A percentile compares a stretch with the other conserved stretches of the same genome.
These are phyloP conservation scores for Wickerhamiella siamensis DNA, from an alignment of 805 yeast genomes.

Conservation along the genomic window DNA sequence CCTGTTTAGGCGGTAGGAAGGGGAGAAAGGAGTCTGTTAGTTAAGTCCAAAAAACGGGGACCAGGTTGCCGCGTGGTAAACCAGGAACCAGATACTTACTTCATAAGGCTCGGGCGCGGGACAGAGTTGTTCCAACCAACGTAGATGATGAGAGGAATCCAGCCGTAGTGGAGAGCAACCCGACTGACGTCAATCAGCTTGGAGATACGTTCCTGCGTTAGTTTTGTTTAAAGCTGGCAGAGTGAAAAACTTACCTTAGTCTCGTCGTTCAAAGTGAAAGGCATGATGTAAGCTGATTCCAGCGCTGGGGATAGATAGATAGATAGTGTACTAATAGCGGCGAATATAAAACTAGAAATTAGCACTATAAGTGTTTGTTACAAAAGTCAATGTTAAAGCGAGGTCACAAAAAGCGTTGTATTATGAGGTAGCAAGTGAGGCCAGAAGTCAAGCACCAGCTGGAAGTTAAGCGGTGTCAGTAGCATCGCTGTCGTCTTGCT, in stretches of 20 bases:
- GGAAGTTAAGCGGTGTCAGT: not conserved
- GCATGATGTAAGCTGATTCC: constrained; percentile 12
- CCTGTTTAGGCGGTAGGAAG: constrained; percentile 50
- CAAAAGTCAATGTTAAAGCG: too few relatives aligned
- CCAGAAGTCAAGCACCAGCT: not conserved
- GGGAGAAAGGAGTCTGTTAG: constrained; percentile 49
- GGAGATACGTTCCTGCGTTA: constrained; percentile 62
- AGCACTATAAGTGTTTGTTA: too few relatives aligned
- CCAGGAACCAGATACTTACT: constrained; percentile 21
- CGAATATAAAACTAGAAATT: too few relatives aligned
- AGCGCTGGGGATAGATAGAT: not conserved
- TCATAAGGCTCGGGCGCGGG: constrained; percentile 69
- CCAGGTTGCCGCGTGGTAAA: constrained; percentile 2
- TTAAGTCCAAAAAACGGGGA: too few relatives aligned
- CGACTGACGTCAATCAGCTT: constrained; percentile 72
- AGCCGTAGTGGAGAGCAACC: constrained; percentile 86
- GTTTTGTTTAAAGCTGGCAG: constrained; percentile 15
- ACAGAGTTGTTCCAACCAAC: constrained; percentile 74
- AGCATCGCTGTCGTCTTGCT: not conserved
- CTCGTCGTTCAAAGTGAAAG: constrained; percentile 27
- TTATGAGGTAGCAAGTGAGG: not conserved
- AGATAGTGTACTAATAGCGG: not conserved
- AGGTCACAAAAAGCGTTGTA: too few relatives aligned
- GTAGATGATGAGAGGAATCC: constrained; percentile 90
- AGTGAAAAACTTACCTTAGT: constrained; percentile 23